phyloP scores from a whole-genome alignment of 495 filamentous ascomycete genomes.

The Podospora australis region DNA sequence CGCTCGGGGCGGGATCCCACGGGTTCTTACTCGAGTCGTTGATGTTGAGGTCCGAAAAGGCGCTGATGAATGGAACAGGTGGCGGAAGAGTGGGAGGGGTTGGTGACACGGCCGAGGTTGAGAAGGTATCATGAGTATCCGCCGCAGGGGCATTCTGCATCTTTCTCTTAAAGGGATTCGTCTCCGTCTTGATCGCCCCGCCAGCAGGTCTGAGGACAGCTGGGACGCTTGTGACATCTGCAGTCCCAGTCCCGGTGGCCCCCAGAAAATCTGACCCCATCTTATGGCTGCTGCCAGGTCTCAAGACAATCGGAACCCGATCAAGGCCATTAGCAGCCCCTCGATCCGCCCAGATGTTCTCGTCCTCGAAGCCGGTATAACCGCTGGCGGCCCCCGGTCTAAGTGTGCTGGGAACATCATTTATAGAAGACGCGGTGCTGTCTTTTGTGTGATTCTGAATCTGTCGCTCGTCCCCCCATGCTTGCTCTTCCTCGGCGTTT shows the following conservation, averaged over 20 bases:
- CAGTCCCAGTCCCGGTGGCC: not conserved
- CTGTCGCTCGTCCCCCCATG: conserved; percentile 26
- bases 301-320: conserved; percentile 15
- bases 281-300: conserved; percentile 16
- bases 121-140: too few species aligned
- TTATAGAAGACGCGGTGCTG: not conserved
- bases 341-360: conserved; percentile 20
- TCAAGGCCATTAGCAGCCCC: conserved; percentile 6
- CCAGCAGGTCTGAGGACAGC: conserved; percentile 29
- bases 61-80: conserved; percentile 16
- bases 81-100: conserved; percentile 14
- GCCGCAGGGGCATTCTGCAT: conserved; percentile 10
- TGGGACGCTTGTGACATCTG: conserved; percentile 21
- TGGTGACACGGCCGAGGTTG: too few species aligned
- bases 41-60: conserved; percentile 34
- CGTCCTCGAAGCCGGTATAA: conserved; percentile 14
- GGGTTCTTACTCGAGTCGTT: conserved; percentile 43
- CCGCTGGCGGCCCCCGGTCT: conserved; percentile 20
- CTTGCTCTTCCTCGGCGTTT: conserved; percentile 28
- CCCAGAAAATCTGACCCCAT: too few species aligned
- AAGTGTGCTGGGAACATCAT: conserved; percentile 23
- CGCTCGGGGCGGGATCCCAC: conserved; percentile 40
- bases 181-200: conserved; percentile 30
- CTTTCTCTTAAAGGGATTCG: conserved; percentile 51
- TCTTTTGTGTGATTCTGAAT: not conserved